Base-by-base conservation (phyloP, 2,329 filamentous ascomycete species). In the Basipetospora sp. region DNA sequence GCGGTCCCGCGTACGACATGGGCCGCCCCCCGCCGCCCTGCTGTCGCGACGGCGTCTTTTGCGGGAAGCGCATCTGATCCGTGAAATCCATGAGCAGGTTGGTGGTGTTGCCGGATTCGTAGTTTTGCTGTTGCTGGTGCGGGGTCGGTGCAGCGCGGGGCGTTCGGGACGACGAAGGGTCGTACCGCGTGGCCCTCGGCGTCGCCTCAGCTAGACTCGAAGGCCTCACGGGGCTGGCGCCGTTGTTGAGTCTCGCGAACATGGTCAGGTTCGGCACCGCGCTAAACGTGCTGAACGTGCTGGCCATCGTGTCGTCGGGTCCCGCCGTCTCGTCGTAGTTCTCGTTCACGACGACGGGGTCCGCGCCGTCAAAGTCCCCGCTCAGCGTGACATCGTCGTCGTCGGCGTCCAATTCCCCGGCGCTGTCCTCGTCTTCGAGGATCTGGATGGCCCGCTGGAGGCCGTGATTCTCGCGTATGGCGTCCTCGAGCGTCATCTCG, bases 61-160 rank as follows among this genome's bases (percentile, higher is more conserved):
- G 47, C 46, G 63, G 57, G 47, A 63, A 55, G 38, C 67, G 53
- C 41, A 71, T 51, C 48, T 86, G 82, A 42, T 90, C 83, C 0
- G 85, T 92, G 48, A 94, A 92, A 53, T 96, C 90, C 47, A 84
- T 67, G 31, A 94, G 68, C 25, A 94, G 67, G 49, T 82, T 92
- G 13, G 81, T 80, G 3, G 80, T 83, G 50, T 80, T 71, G 34
- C 57, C 59, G 20, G 54, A 74, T 63, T 53, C 73, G 6, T 25
- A 11, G 22, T 25, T 6, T 11, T 25, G 22, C 22, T 25, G 59
- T 33, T 59, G 55, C 8, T 35, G 33, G 20, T 8, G 8, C 26
- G 33, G 20, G 6, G 33, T 26, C 8, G 18, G 26, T 11, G 22
- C 22, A 6, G 22, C 59, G 55, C 3, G 55, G n/a, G 13, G 52